Percentiles rank a stretch among this genome's conserved stretches.
Conservation (phyloP, 1,284 basidiomycete genomes). For the Fomitiporia mediterranea region DNA sequence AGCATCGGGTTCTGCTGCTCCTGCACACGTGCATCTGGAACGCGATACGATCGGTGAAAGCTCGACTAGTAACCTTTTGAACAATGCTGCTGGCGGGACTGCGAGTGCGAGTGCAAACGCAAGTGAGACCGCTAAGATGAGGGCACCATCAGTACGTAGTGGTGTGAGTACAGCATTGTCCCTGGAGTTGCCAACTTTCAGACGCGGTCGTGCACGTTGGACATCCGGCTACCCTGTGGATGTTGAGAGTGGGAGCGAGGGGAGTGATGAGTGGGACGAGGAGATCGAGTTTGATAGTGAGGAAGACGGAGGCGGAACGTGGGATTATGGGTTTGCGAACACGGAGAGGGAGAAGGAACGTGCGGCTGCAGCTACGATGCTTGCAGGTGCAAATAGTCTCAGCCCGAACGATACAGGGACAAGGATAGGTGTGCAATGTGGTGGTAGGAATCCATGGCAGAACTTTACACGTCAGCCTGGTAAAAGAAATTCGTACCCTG, state of each 20-base stretch:
- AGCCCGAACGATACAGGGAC: background rate
- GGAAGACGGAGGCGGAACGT: conserved; percentile 5
- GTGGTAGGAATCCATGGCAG: background rate
- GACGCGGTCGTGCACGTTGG: conserved; percentile 5
- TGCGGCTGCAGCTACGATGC: conserved; percentile 6
- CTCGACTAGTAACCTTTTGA: background rate
- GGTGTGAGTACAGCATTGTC: conserved; percentile 12
- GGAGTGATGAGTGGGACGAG: conserved; percentile 2
- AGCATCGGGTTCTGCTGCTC: background rate
- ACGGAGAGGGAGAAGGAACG: conserved; percentile 14
- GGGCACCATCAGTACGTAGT: background rate
- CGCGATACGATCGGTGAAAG: conserved; percentile 12
- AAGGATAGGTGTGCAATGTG: background rate
- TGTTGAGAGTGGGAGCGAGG: conserved; percentile 6
- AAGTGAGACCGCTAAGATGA: background rate
- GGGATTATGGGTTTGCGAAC: conserved; percentile 21
- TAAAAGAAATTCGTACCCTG: conserved; percentile 12
- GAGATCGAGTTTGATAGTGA: conserved; percentile 5
- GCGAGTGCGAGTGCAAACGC: background rate
- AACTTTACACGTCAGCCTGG: background rate
- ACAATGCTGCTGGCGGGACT: background rate
- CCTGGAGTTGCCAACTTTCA: conserved; percentile 17
- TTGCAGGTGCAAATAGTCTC: background rate
- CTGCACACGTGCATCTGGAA: conserved; percentile 8
- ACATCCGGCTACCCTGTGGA: conserved; percentile 4